Conservation (phyloP, 371 early-diverging fungal species). For the Actinomortierella wolfii region DNA sequence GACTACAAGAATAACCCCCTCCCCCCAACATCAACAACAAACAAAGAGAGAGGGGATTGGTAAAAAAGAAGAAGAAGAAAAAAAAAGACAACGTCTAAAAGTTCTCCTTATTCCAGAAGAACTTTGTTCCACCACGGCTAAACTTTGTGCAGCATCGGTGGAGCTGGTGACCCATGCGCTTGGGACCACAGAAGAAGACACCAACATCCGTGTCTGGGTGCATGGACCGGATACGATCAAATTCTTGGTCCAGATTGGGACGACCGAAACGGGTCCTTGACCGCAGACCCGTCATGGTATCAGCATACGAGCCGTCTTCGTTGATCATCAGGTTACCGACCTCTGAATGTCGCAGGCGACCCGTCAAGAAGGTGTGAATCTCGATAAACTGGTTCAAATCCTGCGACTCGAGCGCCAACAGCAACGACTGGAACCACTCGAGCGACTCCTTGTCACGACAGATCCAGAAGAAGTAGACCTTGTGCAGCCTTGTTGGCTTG, state of each 20-base stretch:
- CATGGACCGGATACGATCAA: conserved; percentile 56
- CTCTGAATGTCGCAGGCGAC: conserved; percentile 56
- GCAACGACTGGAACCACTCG: conserved; percentile 79
- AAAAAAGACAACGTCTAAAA: background rate
- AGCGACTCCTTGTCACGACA: conserved; percentile 79
- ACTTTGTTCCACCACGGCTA: conserved; percentile 50
- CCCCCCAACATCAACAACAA: too few species aligned
- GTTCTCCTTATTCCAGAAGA: conserved; percentile 45
- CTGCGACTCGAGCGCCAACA: conserved; percentile 70
- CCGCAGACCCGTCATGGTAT: conserved; percentile 58
- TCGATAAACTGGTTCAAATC: conserved; percentile 70
- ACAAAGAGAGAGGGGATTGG: background rate
- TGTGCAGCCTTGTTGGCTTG: conserved; percentile 60
- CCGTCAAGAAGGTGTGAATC: conserved; percentile 77
- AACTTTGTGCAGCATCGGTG: conserved; percentile 66
- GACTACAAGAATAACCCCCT: too few species aligned
- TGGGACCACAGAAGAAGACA: conserved; percentile 68
- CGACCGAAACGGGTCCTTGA: conserved; percentile 62
- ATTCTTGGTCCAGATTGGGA: conserved; percentile 56
- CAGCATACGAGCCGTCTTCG: conserved; percentile 51
- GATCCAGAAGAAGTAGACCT: conserved; percentile 89
- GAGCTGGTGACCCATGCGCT: conserved; percentile 55
- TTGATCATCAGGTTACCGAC: conserved; percentile 60
- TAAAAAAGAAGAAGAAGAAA: background rate
- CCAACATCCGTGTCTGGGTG: conserved; percentile 60